Percentiles rank a stretch among this genome's conserved stretches.
Conservation (phyloP, 176 grass and related monocot species). For the Pharus latifolius region DNA sequence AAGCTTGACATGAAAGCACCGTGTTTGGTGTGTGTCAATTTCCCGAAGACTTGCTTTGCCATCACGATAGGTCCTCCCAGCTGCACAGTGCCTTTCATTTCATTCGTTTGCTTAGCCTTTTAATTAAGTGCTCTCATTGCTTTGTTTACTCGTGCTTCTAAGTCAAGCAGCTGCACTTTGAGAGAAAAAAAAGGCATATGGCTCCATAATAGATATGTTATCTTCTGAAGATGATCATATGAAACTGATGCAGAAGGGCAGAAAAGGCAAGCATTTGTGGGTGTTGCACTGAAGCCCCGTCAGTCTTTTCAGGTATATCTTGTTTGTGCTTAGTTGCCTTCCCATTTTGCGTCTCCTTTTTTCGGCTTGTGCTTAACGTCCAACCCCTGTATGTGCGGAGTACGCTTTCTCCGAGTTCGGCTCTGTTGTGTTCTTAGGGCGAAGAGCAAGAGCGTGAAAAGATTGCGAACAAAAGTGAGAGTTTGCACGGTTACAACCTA, state of each 20-base stretch:
- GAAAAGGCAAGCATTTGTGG: not conserved
- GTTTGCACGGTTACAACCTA: too few species aligned
- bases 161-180: not conserved
- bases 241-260: not conserved
- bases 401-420: too few species aligned
- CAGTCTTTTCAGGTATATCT: not conserved
- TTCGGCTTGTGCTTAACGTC: not conserved
- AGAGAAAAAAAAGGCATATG: not conserved
- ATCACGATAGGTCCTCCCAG: slow-evolving; percentile 5
- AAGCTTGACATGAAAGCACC: slow-evolving; percentile 8
- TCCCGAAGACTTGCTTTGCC: slow-evolving; percentile 16
- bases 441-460: too few species aligned
- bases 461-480: too few species aligned
- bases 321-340: not conserved
- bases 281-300: slow-evolving; percentile 3
- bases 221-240: not conserved
- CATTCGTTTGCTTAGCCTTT: not conserved
- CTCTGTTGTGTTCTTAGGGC: too few species aligned
- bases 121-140: not conserved
- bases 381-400: not conserved
- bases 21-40: slow-evolving; percentile 34
- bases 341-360: not conserved
- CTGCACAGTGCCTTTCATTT: too few species aligned
- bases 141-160: not conserved
- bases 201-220: not conserved